Base-by-base conservation (phyloP, 2,329 filamentous ascomycete genomes). In the Pseudocercospora macadamiae region DNA sequence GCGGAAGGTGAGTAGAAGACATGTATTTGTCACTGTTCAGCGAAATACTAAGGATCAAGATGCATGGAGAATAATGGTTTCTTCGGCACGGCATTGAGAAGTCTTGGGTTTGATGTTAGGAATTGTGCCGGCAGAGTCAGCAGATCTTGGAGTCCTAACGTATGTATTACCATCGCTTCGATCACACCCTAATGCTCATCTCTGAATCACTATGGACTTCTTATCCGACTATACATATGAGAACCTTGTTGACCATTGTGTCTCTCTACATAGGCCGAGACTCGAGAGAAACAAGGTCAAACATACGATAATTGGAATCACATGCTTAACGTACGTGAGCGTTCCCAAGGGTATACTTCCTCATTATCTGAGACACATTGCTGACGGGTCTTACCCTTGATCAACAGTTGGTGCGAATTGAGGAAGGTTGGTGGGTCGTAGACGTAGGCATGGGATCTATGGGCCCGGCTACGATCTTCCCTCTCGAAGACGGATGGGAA, bases 51-150 rank as follows among this genome's bases (percentile, higher is more conserved):
- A n/a, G n/a, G n/a, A n/a, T 19, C 19, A 18, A 44, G 62, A 16
- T 86, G 84, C 67, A 85, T 86, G 82, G 83, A 86, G 70, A 83
- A 80, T 62, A 85, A 84, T 45, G 71, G 73, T 3, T 71, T 86
- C 28, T 81, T 86, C 59, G 78, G 76, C 5, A 78, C 76, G 3
- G 72, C 86, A 10, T 67, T 86, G 45, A 74, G 77, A 39, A 80
- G 77, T 0, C 66, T 86, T 32, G 83, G 83, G 0, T 86, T 79
- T 63, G 70, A 70, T 19, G 59, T 79, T 14, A 75, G 74, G 45
- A 73, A 74, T 32, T 75, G 71, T 12, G 78, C 74, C 6, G 77
- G 72, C 2, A 68, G 77, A 9, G 76, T 80, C n/a, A 73, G 66
- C 18, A 47, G 65, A 21, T 49, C 55, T n/a, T 62, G 70, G 36